phyloP scores from a whole-genome alignment of 352 stramenopile species.

The Globisporangium cylindrosporum region DNA sequence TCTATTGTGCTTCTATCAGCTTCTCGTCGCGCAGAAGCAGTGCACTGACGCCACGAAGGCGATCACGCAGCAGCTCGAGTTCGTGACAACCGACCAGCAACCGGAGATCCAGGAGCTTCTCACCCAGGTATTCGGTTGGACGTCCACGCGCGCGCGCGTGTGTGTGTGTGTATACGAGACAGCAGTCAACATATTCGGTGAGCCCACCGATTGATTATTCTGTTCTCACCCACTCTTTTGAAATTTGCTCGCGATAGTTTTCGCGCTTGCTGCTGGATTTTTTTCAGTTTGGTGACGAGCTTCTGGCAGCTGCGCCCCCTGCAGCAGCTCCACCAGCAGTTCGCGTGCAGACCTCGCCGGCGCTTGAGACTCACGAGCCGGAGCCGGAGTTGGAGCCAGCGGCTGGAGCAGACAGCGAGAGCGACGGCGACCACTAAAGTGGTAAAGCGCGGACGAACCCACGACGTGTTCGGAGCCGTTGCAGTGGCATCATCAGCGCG shows the following conservation, averaged over 20 bases:
- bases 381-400: constrained; percentile 2
- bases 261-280: constrained; percentile 15
- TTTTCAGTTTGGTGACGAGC: constrained; percentile 9
- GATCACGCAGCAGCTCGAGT: constrained; percentile 24
- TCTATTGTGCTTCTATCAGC: neutral
- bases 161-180: neutral
- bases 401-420: neutral
- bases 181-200: no score
- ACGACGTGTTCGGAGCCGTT: no score
- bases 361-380: neutral
- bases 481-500: neutral
- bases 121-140: constrained; percentile 17
- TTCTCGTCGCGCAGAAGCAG: constrained; percentile 11
- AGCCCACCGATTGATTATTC: neutral
- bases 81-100: constrained; percentile 25
- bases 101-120: constrained; percentile 25
- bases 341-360: neutral
- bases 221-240: constrained; percentile 4
- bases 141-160: neutral
- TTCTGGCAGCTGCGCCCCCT: constrained; percentile 5
- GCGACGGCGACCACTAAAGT: neutral
- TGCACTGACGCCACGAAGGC: constrained; percentile 9
- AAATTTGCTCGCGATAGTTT: constrained; percentile 9
- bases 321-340: neutral
- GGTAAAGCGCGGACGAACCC: no score